Evolutionary conservation across 2,329 filamentous ascomycete species (phyloP), one percentile per base, ranked within the genome.

Genomic region (Aspergillus neotritici): DNA sequence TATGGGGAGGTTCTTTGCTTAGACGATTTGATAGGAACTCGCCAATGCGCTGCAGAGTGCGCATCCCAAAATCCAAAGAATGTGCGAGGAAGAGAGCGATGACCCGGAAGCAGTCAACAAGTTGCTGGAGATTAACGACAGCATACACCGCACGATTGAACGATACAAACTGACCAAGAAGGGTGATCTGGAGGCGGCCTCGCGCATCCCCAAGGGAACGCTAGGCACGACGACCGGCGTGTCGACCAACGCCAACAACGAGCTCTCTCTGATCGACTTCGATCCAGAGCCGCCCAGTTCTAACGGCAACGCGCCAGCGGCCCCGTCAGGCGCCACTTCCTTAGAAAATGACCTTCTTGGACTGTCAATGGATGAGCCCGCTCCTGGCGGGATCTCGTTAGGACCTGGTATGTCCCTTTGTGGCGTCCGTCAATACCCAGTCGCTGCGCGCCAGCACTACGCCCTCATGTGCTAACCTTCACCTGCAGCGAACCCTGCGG

Each of bases 31-130:
- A 48, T 45, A 90, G 74, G 93, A 98, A 73, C 77, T 98, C 41
- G 90, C 90, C 4, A 84, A 86, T 51, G 83, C 93, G 8, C 75
- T 98, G 35, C 87, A 88, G 64, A 96, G 86, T 61, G 93, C 93
- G 2, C 93, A 98, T 59, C 93, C 93, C 7, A 98, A 98, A 72
- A 97, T 98, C 52, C 91, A 97, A 64, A 96, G 88, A 70, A 98
- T 98, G 91, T 97, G 91, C 61, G 91, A 97, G 67, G 93, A 98
- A 67, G 93, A 98, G 62, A 96, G 90, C 9, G 91, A 97, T 49
- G 93, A 98, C 61, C 83, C 89, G 49, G 93, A 96, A 70, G 93
- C 93, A 4, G 93, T 98, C 5, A 87, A 89, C 34, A 95, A 95
- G 68, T 75, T 98, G 9, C 78, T 98, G 43, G 89, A 97, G 63